Conservation (phyloP, 352 stramenopile genomes). For the Pythium volutum region DNA sequence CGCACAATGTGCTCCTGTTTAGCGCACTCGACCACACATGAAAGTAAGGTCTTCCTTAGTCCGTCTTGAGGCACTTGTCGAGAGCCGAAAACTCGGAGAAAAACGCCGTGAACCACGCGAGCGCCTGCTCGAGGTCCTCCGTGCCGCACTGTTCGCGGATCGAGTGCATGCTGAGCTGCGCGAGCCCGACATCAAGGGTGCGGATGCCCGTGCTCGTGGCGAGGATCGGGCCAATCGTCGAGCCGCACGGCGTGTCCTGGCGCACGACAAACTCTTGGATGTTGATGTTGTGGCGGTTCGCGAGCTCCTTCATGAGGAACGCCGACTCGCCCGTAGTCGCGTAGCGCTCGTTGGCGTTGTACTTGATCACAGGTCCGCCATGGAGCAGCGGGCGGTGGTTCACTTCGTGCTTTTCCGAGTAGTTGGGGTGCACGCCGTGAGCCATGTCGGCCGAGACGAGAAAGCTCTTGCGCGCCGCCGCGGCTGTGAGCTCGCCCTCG, state of each 20-base stretch:
- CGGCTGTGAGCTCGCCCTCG: constrained; percentile 48
- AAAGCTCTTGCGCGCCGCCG: constrained; percentile 66
- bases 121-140: constrained; percentile 72
- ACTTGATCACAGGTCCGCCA: constrained; percentile 97
- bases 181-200: constrained; percentile 96
- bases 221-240: constrained; percentile 97
- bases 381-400: constrained; percentile 92
- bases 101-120: constrained; percentile 92
- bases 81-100: constrained; percentile 91
- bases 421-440: constrained; percentile 98
- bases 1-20: no score
- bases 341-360: constrained; percentile 98
- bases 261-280: constrained; percentile 97
- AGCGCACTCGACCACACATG: no score
- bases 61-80: constrained; percentile 78
- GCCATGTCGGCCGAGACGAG: constrained; percentile 96
- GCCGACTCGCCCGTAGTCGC: constrained; percentile 93
- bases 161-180: constrained; percentile 98
- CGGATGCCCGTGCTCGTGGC: constrained; percentile 93
- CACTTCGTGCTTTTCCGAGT: constrained; percentile 94
- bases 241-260: constrained; percentile 95
- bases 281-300: constrained; percentile 73
- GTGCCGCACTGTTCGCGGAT: constrained; percentile 96
- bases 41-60: constrained; percentile 30
- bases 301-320: constrained; percentile 92